Conservation (phyloP, 768 basidiomycete genomes). For the Hygrophoropsis aurantiaca region DNA sequence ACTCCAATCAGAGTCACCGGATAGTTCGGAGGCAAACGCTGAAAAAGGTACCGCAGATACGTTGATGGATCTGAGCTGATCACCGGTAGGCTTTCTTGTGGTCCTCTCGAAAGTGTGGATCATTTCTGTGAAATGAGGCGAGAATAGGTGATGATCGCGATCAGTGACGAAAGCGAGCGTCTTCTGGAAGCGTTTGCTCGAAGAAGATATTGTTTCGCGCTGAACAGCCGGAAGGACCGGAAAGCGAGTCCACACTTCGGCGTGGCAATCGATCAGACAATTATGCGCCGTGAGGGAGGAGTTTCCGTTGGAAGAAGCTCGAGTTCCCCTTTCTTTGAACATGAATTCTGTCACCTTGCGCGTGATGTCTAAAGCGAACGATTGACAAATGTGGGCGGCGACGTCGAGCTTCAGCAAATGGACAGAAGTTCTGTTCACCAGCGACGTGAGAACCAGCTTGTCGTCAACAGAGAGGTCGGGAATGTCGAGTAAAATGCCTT, state of each 20-base stretch:
- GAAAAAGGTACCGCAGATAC: constrained; percentile 33
- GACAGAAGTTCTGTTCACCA: constrained; percentile 40
- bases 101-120: constrained; percentile 46
- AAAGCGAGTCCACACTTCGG: constrained; percentile 61
- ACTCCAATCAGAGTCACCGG: constrained; percentile 17
- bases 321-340: constrained; percentile 45
- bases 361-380: constrained; percentile 51
- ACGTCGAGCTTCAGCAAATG: constrained; percentile 44
- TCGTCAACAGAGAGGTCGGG: constrained; percentile 21
- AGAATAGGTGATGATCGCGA: constrained; percentile 33
- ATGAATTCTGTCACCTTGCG: constrained; percentile 55
- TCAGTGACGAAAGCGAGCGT: constrained; percentile 46
- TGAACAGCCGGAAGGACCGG: constrained; percentile 57
- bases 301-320: constrained; percentile 13
- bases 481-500: constrained; percentile 41
- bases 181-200: constrained; percentile 30
- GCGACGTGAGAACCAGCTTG: constrained; percentile 40
- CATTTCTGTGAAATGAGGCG: constrained; percentile 44
- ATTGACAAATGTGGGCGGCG: constrained; percentile 31
- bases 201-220: constrained; percentile 40
- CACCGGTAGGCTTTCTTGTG: constrained; percentile 53
- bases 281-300: constrained; percentile 40
- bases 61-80: constrained; percentile 37
- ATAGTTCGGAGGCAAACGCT: constrained; percentile 21
- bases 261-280: constrained; percentile 51